phyloP scores from a whole-genome alignment of 257 asterid genomes.

The Asclepias syriaca region DNA sequence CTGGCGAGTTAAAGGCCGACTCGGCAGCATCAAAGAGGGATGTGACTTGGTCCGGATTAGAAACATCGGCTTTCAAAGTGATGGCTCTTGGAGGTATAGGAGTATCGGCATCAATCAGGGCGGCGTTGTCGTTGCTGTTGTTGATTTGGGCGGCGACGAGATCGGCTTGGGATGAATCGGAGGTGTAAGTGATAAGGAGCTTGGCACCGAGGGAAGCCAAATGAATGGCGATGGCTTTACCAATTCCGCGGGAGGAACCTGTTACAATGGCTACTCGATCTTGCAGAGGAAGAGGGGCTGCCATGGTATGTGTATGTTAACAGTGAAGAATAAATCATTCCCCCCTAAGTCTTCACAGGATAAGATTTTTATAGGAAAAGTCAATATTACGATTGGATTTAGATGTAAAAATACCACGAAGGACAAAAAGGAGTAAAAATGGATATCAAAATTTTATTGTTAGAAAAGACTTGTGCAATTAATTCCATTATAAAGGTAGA shows the following conservation, averaged over 20 bases:
- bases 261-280: constrained; percentile 39
- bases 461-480: no score
- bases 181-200: constrained; percentile 45
- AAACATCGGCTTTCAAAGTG: constrained; percentile 47
- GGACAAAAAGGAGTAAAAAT: no score
- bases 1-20: constrained; percentile 37
- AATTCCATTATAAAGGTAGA: no score
- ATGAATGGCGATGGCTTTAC: constrained; percentile 43
- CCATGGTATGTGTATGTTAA: not conserved
- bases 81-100: constrained; percentile 23
- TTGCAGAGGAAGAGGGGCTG: constrained; percentile 14
- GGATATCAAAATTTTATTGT: no score
- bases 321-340: no score
- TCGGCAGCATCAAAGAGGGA: constrained; percentile 63
- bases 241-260: constrained; percentile 38
- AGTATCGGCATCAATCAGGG: not conserved
- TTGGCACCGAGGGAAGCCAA: constrained; percentile 56
- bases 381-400: no score
- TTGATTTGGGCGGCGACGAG: constrained; percentile 29
- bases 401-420: no score
- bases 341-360: no score
- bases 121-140: not conserved
- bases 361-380: no score
- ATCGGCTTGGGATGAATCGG: constrained; percentile 36
- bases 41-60: constrained; percentile 50